Evolutionary conservation across 176 grass and related monocot species (phyloP).

Genomic region (Juncus effusus): DNA sequence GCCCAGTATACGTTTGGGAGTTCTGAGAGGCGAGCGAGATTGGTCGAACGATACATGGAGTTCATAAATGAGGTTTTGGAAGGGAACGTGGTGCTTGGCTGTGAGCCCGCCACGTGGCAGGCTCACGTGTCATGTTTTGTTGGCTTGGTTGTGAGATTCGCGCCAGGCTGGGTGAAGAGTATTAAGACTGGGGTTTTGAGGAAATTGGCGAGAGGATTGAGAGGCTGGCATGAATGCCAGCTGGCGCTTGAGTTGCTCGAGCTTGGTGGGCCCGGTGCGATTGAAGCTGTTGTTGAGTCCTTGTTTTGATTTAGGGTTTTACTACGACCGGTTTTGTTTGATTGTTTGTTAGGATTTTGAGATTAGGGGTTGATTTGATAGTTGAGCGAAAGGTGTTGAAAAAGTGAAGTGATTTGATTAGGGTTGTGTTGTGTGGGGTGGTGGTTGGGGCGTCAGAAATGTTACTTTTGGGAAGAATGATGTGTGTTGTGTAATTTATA

Average conservation of each 20-base stretch:
- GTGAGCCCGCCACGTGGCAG: constrained; percentile 75
- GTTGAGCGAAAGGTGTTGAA: too few species aligned
- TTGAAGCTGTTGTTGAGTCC: constrained; percentile 19
- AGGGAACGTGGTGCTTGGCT: constrained; percentile 75
- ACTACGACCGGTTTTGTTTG: too few species aligned
- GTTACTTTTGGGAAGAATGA: too few species aligned
- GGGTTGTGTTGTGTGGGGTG: too few species aligned
- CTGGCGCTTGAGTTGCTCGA: constrained; percentile 74
- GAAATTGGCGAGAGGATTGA: constrained; percentile 65
- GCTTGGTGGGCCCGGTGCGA: constrained; percentile 41
- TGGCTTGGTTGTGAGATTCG: constrained; percentile 74
- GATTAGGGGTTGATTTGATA: too few species aligned
- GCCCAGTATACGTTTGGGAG: constrained; percentile 45
- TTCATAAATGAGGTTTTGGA: constrained; percentile 77
- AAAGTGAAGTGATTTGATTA: too few species aligned
- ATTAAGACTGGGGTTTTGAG: constrained; percentile 60
- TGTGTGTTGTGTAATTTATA: too few species aligned
- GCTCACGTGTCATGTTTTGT: constrained; percentile 71
- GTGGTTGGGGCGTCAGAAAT: too few species aligned
- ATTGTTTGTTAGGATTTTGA: too few species aligned
- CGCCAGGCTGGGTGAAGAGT: constrained; percentile 64
- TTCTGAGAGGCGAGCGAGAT: constrained; percentile 54
- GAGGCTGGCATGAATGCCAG: constrained; percentile 67
- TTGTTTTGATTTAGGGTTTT: too few species aligned
- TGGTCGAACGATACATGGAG: constrained; percentile 84